These are phyloP conservation scores for Aspergillus sparsus DNA, from an alignment of 495 filamentous ascomycete genomes.

Conservation along the genomic window DNA sequence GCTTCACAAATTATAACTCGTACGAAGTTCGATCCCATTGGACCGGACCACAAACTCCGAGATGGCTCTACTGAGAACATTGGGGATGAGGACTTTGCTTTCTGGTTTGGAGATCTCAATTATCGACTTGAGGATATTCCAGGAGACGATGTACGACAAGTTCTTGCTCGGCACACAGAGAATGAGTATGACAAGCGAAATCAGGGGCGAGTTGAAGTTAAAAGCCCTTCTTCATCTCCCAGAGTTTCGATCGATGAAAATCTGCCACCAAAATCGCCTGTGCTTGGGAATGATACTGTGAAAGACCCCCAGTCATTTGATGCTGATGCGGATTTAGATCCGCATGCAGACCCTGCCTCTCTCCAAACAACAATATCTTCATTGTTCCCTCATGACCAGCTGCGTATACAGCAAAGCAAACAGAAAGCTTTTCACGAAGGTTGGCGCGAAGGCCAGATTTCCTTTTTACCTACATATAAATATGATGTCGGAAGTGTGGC, in stretches of 20 bases:
- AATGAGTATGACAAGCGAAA: conserved; percentile 66
- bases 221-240: conserved; percentile 19
- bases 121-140: conserved; percentile 88
- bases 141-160: conserved; percentile 82
- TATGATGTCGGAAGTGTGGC: conserved; percentile 95
- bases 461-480: conserved; percentile 91
- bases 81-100: conserved; percentile 86
- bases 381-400: conserved; percentile 86
- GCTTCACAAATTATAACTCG: conserved; percentile 71
- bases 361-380: conserved; percentile 85
- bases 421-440: conserved; percentile 84
- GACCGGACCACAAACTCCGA: conserved; percentile 51
- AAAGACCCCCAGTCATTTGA: conserved; percentile 23
- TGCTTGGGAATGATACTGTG: conserved; percentile 1
- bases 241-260: conserved; percentile 16
- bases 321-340: conserved; percentile 42
- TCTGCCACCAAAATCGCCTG: conserved; percentile 14
- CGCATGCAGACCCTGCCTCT: conserved; percentile 59
- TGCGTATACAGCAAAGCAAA: conserved; percentile 69
- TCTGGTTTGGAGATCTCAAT: conserved; percentile 97
- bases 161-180: conserved; percentile 78
- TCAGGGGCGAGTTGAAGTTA: conserved; percentile 32
- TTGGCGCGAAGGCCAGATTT: conserved; percentile 86
- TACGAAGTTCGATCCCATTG: conserved; percentile 72
- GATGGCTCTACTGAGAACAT: conserved; percentile 64